Evolutionary conservation across 23 red algal genomes (phyloP), one percentile per base, ranked within the genome.

Genomic region (Chondrus crispus): DNA sequence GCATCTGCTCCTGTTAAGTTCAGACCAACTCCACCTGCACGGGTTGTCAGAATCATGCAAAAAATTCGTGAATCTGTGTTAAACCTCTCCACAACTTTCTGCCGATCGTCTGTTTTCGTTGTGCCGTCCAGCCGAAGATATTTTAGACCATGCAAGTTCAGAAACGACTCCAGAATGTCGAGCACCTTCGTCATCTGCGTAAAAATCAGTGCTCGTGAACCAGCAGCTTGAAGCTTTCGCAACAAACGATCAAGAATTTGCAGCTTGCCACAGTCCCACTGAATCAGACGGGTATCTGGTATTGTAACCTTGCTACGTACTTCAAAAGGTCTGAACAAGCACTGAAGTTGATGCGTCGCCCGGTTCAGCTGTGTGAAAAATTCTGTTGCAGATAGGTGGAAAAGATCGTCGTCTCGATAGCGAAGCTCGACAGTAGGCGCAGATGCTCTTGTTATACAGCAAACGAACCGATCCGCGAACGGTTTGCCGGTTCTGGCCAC

Each of bases 241-340:
- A 98, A 49, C 44, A 98, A 60, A 4, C 46, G 40, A 35, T 90
- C 93, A 5, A 98, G 51, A 26, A 80, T 84, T 63, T 96, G 93
- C 29, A 98, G 92, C 77, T 98, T 98, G 5, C 97, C 97, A 69
- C 97, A 98, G 54, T 98, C 95, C 95, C 95, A 98, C 51, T 98
- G 95, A 49, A 98, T 52, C n/a, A 98, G 87, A 46, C 91, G 85
- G 12, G 85, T 93, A 57, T 98, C 95, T 24, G 95, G 95, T 48
- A 98, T 79, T 30, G 84, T 89, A 40, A 98, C 84, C 48, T 91
- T 70, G 37, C 57, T 80, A 16, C 88, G 70, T 42, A 88, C 86
- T 20, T 82, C 84, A 72, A 68, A 80, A 16, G 89, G 74, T 40
- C 88, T 73, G 82, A 91, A 91, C 73, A 91, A 46, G 48, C 48